Percentiles rank a stretch among this genome's conserved stretches.
phyloP scores from a whole-genome alignment of 345 rosid genomes.

The Gossypium arboreum region DNA sequence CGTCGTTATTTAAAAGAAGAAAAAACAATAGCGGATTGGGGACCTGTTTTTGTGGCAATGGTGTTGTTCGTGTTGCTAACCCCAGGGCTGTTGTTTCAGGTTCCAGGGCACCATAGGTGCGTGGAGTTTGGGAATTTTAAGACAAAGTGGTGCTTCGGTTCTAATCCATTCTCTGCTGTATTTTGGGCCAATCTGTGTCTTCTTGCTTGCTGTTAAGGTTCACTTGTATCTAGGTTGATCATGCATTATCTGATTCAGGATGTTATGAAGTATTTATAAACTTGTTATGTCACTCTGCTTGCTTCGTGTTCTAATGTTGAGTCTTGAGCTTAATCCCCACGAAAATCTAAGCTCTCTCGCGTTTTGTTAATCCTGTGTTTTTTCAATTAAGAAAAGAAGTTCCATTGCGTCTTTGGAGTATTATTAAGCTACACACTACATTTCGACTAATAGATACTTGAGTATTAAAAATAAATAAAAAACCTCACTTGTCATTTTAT shows the following conservation, averaged over 20 bases:
- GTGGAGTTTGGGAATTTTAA: not conserved
- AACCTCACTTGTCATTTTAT: too few species aligned
- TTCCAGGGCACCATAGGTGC: constrained; percentile 40
- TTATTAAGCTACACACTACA: too few species aligned
- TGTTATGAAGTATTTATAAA: not conserved
- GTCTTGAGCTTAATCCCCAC: not conserved
- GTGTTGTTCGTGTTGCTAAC: constrained; percentile 5
- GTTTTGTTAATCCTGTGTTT: not conserved
- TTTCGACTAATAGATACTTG: too few species aligned
- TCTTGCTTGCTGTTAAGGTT: constrained; percentile 36
- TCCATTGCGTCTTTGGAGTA: constrained; percentile 6
- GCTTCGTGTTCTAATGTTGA: not conserved
- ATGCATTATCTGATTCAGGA: not conserved
- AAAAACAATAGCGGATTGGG: constrained; percentile 51
- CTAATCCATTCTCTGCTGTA: constrained; percentile 48
- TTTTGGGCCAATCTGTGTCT: constrained; percentile 30
- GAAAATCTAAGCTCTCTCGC: not conserved
- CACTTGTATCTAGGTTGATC: constrained; percentile 41
- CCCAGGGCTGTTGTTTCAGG: not conserved
- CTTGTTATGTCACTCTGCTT: not conserved
- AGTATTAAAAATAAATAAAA: too few species aligned
- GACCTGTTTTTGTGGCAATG: constrained; percentile 50
- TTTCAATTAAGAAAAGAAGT: not conserved
- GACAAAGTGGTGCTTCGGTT: constrained; percentile 50
- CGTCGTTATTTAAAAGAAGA: not conserved